phyloP scores from a whole-genome alignment of 2,329 filamentous ascomycete species.

The Aspergillus japonicus region DNA sequence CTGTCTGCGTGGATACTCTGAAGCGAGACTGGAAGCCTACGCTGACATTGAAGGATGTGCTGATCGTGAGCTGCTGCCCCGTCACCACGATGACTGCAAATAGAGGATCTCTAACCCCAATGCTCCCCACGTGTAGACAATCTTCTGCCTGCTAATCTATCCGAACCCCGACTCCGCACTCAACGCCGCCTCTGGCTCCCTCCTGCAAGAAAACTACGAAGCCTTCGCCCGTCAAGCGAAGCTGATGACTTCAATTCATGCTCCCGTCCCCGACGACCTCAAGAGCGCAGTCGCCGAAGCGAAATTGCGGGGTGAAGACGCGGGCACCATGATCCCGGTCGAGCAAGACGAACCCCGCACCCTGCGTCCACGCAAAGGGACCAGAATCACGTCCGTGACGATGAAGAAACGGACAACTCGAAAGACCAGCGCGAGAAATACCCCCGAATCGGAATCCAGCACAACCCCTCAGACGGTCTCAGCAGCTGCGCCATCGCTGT shows the following conservation, averaged over 20 bases:
- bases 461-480: not conserved
- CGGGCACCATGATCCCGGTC: conserved; percentile 26
- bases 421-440: conserved; percentile 15
- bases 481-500: not conserved
- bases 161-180: conserved; percentile 64
- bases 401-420: conserved; percentile 32
- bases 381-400: conserved; percentile 22
- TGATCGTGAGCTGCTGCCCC: conserved; percentile 42
- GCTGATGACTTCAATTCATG: conserved; percentile 63
- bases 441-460: not conserved
- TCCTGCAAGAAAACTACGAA: conserved; percentile 60
- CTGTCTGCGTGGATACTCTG: conserved; percentile 63
- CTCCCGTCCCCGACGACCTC: conserved; percentile 51
- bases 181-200: conserved; percentile 59
- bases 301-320: conserved; percentile 55
- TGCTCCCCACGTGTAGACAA: conserved; percentile 44
- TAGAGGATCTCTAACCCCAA: not conserved
- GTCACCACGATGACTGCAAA: too few species aligned
- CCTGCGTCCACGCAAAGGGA: conserved; percentile 16
- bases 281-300: conserved; percentile 51
- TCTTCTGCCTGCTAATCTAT: conserved; percentile 62
- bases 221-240: conserved; percentile 57
- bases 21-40: conserved; percentile 62
- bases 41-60: conserved; percentile 59
- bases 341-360: conserved; percentile 25